Evolutionary conservation across 192 early-diverging fungal genomes (phyloP).

Genomic region (Anaeromyces robustus): DNA sequence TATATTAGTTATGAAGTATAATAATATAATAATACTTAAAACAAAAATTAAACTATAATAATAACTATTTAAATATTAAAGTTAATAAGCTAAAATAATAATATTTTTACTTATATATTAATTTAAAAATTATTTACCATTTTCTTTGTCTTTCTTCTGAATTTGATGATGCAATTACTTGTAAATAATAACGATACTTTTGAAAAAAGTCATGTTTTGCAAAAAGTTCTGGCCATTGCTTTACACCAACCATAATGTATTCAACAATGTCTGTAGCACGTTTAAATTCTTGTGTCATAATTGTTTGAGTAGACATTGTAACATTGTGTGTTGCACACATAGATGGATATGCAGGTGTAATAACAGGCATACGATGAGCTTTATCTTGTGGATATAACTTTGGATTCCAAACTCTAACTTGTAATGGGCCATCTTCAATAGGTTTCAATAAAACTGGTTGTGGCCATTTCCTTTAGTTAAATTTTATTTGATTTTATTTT

Average conservation of each 20-base stretch:
- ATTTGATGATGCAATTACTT: slow-evolving; percentile 66
- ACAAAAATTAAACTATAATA: too few species aligned
- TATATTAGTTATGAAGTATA: too few species aligned
- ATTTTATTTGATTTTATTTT: too few species aligned
- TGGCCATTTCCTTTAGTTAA: slow-evolving; percentile 57
- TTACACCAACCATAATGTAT: slow-evolving; percentile 56
- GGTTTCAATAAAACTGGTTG: slow-evolving; percentile 74
- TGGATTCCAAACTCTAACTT: slow-evolving; percentile 91
- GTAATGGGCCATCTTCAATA: slow-evolving; percentile 74
- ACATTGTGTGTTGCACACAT: slow-evolving; percentile 99
- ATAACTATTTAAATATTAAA: too few species aligned
- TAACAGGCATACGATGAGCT: slow-evolving; percentile 88
- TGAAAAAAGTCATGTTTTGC: slow-evolving; percentile 77
- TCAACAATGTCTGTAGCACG: slow-evolving; percentile 60
- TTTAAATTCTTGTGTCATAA: slow-evolving; percentile 76
- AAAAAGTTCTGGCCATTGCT: slow-evolving; percentile 71
- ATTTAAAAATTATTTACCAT: slow-evolving; percentile 21
- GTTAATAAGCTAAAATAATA: too few species aligned
- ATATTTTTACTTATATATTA: neutral
- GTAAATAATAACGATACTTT: slow-evolving; percentile 75
- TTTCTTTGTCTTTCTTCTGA: slow-evolving; percentile 55
- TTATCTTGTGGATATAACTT: slow-evolving; percentile 63
- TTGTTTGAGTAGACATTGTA: slow-evolving; percentile 59
- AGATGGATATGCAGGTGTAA: slow-evolving; percentile 95
- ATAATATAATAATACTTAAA: too few species aligned